phyloP scores from a whole-genome alignment of 192 early-diverging fungal species.

The Coemansia sp. region DNA sequence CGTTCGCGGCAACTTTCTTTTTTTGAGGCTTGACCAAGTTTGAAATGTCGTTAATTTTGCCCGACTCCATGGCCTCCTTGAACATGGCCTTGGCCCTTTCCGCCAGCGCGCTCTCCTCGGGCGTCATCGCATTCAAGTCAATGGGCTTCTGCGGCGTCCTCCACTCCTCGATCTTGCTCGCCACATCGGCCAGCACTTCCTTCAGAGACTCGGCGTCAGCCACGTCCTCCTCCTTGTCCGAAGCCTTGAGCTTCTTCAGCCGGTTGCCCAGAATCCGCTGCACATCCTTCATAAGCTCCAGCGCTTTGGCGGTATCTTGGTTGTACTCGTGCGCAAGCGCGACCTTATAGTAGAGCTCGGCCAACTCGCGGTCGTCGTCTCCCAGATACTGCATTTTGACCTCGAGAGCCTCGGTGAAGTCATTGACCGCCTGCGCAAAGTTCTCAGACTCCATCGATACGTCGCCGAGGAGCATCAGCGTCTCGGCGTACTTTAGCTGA shows the following conservation, averaged over 20 bases:
- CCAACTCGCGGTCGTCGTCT: constrained; percentile 49
- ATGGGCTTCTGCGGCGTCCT: constrained; percentile 30
- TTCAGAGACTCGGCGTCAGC: constrained; percentile 26
- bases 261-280: constrained; percentile 41
- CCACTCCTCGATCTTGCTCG: constrained; percentile 52
- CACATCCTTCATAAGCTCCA: constrained; percentile 50
- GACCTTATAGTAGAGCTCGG: constrained; percentile 58
- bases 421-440: constrained; percentile 53
- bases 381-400: constrained; percentile 41
- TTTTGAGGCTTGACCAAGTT: constrained; percentile 30
- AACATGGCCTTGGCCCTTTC: constrained; percentile 52
- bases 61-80: constrained; percentile 44
- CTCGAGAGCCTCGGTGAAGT: constrained; percentile 38
- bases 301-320: constrained; percentile 34
- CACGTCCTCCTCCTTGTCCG: constrained; percentile 9
- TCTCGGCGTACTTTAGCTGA: constrained; percentile 70
- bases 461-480: constrained; percentile 73
- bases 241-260: constrained; percentile 7
- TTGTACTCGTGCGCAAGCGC: constrained; percentile 57
- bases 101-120: constrained; percentile 28
- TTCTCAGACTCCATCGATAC: constrained; percentile 85
- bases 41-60: constrained; percentile 46
- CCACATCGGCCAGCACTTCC: constrained; percentile 50
- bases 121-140: constrained; percentile 22
- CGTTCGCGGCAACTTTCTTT: constrained; percentile 3